Base-by-base conservation (phyloP, 139 green algal genomes). In the Pleodorina starrii region DNA sequence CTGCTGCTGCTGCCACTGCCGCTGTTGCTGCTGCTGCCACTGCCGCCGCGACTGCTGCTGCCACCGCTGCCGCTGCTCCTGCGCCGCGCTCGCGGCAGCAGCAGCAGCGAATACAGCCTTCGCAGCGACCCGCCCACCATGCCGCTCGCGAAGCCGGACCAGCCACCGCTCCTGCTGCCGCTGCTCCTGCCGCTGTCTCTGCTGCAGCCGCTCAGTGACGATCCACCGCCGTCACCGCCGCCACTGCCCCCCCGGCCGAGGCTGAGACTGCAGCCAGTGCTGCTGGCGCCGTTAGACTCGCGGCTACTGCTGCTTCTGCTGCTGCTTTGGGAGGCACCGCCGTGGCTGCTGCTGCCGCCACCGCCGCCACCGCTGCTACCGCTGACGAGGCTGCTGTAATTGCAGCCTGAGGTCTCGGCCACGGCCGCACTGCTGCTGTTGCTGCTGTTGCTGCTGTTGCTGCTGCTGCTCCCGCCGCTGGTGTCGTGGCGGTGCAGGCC, bases 111-210 rank as follows among this genome's bases (percentile, higher is more conserved):
- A 38, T 74, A 54, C 10, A 85, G 57, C 38, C 38, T 85, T 7
- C 78, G 78, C 36, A 85, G 50, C 54, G 78, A 73, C 11, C 42
- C 57, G n/a, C 51, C 75, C 32, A 57, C 82, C 6, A 35, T 85
- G 75, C 74, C 57, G 74, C 86, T 69, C 25, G 43, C 27, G 75
- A 46, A 10, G 54, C 78, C 57, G n/a, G 51, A 74, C 40, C 35
- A 25, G 50, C 36, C 21, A n/a, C 36, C 25, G 21, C 38, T 48
- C 5, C 48, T 48, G 36, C 2, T 48, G 69, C 14, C 69, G 69
- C 69, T 2, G 35, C 32, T 77, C 35, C 69, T 21, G 2, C 35
- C 7, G 72, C 72, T 14, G 42, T 40, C 59, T 9, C 40, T 73
- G 32, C 63, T 73, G 21, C n/a, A 12, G 48, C 48, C 11, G 48